Evolutionary conservation across 1,139 yeast species (phyloP).

Genomic region (Taphrina flavorubra): DNA sequence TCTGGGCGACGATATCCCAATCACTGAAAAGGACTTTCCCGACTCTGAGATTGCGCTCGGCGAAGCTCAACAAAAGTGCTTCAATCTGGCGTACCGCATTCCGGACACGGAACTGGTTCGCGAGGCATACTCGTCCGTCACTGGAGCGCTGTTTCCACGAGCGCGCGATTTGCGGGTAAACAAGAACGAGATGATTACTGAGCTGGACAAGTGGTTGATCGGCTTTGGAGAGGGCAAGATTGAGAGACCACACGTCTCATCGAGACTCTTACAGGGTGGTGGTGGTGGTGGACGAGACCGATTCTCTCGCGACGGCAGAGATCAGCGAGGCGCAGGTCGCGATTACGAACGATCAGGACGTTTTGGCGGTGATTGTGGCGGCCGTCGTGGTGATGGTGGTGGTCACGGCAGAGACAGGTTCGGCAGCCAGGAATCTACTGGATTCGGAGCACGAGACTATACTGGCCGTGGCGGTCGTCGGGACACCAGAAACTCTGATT

Average conservation of each 20-base stretch:
- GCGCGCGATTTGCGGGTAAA: slow-evolving; percentile 1
- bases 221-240: not conserved
- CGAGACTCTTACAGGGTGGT: slow-evolving; percentile 1
- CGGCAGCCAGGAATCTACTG: too few relatives aligned
- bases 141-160: slow-evolving; percentile 9
- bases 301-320: not conserved
- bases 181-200: not conserved
- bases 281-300: not conserved
- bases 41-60: slow-evolving; percentile 34
- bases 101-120: slow-evolving; percentile 6
- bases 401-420: too few relatives aligned
- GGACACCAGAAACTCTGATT: too few relatives aligned
- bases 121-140: slow-evolving; percentile 13
- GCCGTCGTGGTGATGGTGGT: not conserved
- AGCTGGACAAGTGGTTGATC: not conserved
- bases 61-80: slow-evolving; percentile 14
- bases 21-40: slow-evolving; percentile 33
- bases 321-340: not conserved
- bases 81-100: slow-evolving; percentile 1
- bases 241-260: not conserved
- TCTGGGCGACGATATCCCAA: slow-evolving; percentile 13
- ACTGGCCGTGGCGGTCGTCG: too few relatives aligned
- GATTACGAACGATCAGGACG: not conserved
- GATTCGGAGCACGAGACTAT: too few relatives aligned
- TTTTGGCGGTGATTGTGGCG: not conserved